Conservation (phyloP, 2,329 filamentous ascomycete genomes). For the Lasiodiplodia gonubiensis region DNA sequence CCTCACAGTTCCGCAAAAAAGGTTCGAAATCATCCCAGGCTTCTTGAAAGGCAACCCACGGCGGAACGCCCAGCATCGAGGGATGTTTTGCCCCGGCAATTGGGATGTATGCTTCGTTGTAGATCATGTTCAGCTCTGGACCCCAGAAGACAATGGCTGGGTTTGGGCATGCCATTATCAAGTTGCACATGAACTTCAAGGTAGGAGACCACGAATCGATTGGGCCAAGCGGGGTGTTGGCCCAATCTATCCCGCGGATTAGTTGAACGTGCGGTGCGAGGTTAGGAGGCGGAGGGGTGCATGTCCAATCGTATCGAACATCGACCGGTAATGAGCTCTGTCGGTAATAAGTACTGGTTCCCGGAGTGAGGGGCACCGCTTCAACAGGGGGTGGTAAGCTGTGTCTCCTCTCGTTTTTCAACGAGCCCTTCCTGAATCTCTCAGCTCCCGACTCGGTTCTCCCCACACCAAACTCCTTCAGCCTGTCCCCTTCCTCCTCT, state of each 20-base stretch:
- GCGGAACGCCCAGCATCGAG: conserved; percentile 69
- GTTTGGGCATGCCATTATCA: conserved; percentile 64
- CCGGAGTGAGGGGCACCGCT: conserved; percentile 17
- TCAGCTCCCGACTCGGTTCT: background rate
- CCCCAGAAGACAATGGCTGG: conserved; percentile 63
- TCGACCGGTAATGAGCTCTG: conserved; percentile 6
- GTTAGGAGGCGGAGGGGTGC: conserved; percentile 29
- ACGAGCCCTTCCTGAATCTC: background rate
- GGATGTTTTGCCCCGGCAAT: conserved; percentile 76
- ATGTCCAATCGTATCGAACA: conserved; percentile 29
- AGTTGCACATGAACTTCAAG: conserved; percentile 74
- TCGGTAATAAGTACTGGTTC: conserved; percentile 19
- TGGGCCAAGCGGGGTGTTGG: conserved; percentile 71
- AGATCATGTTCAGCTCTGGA: conserved; percentile 70
- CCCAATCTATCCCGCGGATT: conserved; percentile 73
- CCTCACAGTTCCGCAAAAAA: conserved; percentile 23
- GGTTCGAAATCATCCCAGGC: conserved; percentile 69
- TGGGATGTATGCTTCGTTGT: conserved; percentile 70
- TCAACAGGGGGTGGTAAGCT: conserved; percentile 17
- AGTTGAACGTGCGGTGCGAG: conserved; percentile 73
- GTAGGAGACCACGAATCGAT: conserved; percentile 73
- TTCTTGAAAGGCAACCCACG: conserved; percentile 68
- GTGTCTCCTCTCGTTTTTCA: conserved; percentile 8
- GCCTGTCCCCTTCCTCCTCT: background rate
- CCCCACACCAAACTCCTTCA: background rate